These are phyloP conservation scores for Vigna unguiculata DNA, from an alignment of 306 rosid species.

Conservation along the genomic window DNA sequence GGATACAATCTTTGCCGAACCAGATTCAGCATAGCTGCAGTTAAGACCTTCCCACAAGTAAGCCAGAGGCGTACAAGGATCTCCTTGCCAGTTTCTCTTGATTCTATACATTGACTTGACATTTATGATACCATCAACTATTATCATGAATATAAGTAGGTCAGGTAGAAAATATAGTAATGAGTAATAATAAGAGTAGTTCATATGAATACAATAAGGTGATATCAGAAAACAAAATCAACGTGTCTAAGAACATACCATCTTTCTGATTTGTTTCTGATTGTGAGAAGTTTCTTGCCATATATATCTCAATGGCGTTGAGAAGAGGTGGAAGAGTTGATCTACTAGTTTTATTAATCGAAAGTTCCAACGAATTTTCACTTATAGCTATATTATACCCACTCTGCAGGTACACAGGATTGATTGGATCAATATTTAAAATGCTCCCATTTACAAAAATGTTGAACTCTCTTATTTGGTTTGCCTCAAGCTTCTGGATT, in stretches of 20 bases:
- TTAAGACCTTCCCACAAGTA: constrained; percentile 54
- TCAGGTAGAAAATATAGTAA: not conserved
- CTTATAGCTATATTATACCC: not conserved
- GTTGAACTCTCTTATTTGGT: constrained; percentile 52
- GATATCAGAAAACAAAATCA: constrained; percentile 6
- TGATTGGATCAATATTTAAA: not conserved
- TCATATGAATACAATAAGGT: not conserved
- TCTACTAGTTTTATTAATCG: constrained; percentile 44
- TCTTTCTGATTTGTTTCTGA: constrained; percentile 48
- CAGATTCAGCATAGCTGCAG: constrained; percentile 50
- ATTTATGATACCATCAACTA: constrained; percentile 45
- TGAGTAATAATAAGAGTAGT: not conserved
- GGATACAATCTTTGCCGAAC: constrained; percentile 41
- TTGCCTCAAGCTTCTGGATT: constrained; percentile 46
- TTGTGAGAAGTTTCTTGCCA: constrained; percentile 36
- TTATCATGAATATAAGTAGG: constrained; percentile 16
- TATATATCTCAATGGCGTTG: constrained; percentile 52
- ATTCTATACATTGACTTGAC: constrained; percentile 49
- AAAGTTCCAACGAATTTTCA: constrained; percentile 26
- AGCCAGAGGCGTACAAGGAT: constrained; percentile 46
- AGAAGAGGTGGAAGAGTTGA: constrained; percentile 55
- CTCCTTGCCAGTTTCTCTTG: constrained; percentile 59
- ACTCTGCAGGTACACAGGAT: constrained; percentile 38
- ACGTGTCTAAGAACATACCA: constrained; percentile 37
- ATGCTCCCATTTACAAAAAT: constrained; percentile 42